phyloP scores from a whole-genome alignment of 2,329 filamentous ascomycete genomes.

The Claviceps maximensis region DNA sequence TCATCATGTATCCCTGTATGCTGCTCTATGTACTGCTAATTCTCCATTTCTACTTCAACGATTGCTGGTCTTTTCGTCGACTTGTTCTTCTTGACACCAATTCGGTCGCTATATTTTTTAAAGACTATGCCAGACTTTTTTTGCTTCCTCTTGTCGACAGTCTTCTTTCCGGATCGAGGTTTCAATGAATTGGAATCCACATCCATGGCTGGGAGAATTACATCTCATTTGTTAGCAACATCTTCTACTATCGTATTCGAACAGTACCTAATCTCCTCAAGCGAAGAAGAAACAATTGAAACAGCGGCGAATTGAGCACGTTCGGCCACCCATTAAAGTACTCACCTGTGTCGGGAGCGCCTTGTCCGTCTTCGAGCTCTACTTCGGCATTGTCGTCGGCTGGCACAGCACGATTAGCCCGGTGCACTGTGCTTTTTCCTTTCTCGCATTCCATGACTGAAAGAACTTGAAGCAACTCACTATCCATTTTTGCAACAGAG shows the following conservation, averaged over 20 bases:
- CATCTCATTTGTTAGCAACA: constrained; percentile 3
- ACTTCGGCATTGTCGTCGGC: constrained; percentile 12
- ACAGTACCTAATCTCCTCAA: neutral
- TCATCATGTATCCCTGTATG: neutral
- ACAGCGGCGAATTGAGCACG: neutral
- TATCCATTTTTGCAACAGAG: constrained; percentile 36
- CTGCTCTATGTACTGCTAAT: neutral
- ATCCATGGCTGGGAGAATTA: constrained; percentile 36
- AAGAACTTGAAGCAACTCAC: constrained; percentile 13
- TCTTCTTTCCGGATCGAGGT: constrained; percentile 31
- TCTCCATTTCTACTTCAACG: neutral
- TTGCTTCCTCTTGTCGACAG: constrained; percentile 42
- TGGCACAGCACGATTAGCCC: neutral
- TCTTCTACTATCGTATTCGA: neutral
- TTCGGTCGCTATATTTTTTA: constrained; percentile 40
- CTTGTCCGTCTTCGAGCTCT: constrained; percentile 19
- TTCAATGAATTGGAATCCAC: constrained; percentile 35
- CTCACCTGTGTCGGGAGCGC: constrained; percentile 12
- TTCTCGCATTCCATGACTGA: neutral
- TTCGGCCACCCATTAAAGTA: neutral
- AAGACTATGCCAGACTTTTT: constrained; percentile 48
- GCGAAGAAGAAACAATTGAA: neutral
- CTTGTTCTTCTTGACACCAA: constrained; percentile 31
- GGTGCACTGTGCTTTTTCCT: neutral
- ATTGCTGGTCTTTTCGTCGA: constrained; percentile 4